phyloP scores from a whole-genome alignment of 2,329 filamentous ascomycete genomes.

The Orbilia brochopaga region DNA sequence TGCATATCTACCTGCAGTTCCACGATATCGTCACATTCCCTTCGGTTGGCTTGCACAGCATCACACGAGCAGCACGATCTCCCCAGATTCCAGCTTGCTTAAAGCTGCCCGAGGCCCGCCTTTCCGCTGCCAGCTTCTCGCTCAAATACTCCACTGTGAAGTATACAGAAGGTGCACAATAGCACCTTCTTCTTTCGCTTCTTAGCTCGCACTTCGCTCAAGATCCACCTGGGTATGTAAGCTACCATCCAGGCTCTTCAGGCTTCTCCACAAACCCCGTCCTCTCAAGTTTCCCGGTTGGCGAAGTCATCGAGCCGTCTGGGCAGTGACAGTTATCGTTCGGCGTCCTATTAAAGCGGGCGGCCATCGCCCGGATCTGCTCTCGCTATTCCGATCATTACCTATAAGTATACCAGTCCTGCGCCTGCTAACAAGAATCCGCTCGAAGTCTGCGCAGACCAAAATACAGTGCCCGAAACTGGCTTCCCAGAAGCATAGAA shows the following conservation, averaged over 20 bases:
- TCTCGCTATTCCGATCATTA: too few relatives aligned
- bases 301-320: slow-evolving; percentile 15
- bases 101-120: background rate
- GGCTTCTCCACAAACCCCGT: slow-evolving; percentile 45
- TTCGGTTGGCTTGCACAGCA: slow-evolving; percentile 1
- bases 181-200: slow-evolving; percentile 47
- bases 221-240: slow-evolving; percentile 37
- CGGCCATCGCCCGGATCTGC: background rate
- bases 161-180: slow-evolving; percentile 29
- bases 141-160: slow-evolving; percentile 42
- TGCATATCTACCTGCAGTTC: background rate
- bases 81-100: slow-evolving; percentile 14
- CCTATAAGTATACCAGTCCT: too few relatives aligned
- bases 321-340: slow-evolving; percentile 16
- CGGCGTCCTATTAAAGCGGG: background rate
- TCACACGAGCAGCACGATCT: background rate
- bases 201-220: slow-evolving; percentile 33
- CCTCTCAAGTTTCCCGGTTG: slow-evolving; percentile 44
- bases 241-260: slow-evolving; percentile 18
- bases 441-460: too few relatives aligned
- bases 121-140: slow-evolving; percentile 4
- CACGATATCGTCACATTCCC: slow-evolving; percentile 9
- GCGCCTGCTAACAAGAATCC: too few relatives aligned
- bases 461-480: too few relatives aligned
- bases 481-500: too few relatives aligned